A percentile compares a stretch with the other conserved stretches of the same genome.
Evolutionary conservation across 306 rosid genomes (phyloP).

Genomic region (Chamaecrista fasciculata): DNA sequence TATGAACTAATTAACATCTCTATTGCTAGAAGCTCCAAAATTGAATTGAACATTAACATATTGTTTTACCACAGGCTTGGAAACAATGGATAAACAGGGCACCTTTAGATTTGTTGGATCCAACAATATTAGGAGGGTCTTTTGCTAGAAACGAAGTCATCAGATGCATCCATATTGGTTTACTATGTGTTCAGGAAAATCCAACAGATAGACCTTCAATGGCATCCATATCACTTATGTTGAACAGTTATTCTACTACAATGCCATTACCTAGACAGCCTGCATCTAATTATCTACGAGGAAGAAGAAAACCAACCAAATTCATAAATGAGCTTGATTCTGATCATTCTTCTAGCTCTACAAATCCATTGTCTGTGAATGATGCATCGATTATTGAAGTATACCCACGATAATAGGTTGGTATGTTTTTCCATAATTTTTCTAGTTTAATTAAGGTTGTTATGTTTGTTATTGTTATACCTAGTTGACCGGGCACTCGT

Average conservation of each 20-base stretch:
- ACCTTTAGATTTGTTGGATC: conserved; percentile 21
- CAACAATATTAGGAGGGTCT: conserved; percentile 12
- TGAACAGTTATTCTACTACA: conserved; percentile 28
- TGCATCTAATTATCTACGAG: conserved; percentile 7
- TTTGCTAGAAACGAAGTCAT: conserved; percentile 22
- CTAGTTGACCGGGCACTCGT: too few species aligned
- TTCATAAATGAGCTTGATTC: background rate
- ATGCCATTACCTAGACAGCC: conserved; percentile 33
- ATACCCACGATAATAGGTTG: background rate
- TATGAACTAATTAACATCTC: too few species aligned
- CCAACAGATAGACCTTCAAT: conserved; percentile 30
- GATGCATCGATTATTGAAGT: conserved; percentile 18
- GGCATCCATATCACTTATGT: conserved; percentile 22
- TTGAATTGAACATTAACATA: background rate
- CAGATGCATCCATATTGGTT: conserved; percentile 36
- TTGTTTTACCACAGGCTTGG: conserved; percentile 25
- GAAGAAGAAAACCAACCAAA: background rate
- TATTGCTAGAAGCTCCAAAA: background rate
- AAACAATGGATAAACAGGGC: background rate
- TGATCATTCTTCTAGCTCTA: background rate
- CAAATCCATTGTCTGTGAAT: background rate
- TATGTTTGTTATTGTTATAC: background rate
- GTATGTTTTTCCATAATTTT: too few species aligned
- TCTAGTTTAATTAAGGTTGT: too few species aligned
- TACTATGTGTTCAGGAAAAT: conserved; percentile 32